These are phyloP conservation scores for Trametes polyzona DNA, from an alignment of 1,284 basidiomycete species.

Conservation along the genomic window DNA sequence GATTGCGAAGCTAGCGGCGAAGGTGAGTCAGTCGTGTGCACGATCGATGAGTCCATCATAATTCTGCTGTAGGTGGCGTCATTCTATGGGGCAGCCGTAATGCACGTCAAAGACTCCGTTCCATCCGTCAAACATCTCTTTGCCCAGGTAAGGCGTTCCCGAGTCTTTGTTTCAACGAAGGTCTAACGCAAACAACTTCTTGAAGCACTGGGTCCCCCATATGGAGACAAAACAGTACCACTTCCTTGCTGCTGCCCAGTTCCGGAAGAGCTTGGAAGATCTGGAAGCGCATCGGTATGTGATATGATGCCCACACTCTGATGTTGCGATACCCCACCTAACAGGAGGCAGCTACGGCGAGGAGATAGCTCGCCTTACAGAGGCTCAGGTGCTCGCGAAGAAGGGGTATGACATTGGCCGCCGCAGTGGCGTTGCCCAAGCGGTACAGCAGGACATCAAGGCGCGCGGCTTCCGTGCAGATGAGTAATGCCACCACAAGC, in stretches of 20 bases:
- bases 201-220: slow-evolving; percentile 81
- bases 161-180: slow-evolving; percentile 24
- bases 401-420: slow-evolving; percentile 76
- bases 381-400: slow-evolving; percentile 73
- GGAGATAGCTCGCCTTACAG: slow-evolving; percentile 76
- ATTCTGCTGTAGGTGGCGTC: slow-evolving; percentile 57
- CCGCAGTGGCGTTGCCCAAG: slow-evolving; percentile 59
- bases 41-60: neutral
- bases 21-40: slow-evolving; percentile 44
- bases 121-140: slow-evolving; percentile 52
- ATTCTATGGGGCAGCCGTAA: slow-evolving; percentile 65
- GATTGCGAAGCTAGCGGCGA: slow-evolving; percentile 84
- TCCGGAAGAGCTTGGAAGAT: slow-evolving; percentile 89
- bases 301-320: neutral
- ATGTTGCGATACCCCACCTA: neutral
- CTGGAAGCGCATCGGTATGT: slow-evolving; percentile 78
- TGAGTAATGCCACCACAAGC: neutral
- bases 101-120: slow-evolving; percentile 53
- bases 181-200: neutral
- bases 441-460: slow-evolving; percentile 79
- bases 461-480: no score
- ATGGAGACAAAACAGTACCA: slow-evolving; percentile 85
- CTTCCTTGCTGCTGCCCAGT: slow-evolving; percentile 91
- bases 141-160: slow-evolving; percentile 62
- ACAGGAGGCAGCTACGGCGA: slow-evolving; percentile 70